Percentiles rank a stretch among this genome's conserved stretches.
Conservation (phyloP, 176 grass and related monocot genomes). For the Bonia amplexicaulis region DNA sequence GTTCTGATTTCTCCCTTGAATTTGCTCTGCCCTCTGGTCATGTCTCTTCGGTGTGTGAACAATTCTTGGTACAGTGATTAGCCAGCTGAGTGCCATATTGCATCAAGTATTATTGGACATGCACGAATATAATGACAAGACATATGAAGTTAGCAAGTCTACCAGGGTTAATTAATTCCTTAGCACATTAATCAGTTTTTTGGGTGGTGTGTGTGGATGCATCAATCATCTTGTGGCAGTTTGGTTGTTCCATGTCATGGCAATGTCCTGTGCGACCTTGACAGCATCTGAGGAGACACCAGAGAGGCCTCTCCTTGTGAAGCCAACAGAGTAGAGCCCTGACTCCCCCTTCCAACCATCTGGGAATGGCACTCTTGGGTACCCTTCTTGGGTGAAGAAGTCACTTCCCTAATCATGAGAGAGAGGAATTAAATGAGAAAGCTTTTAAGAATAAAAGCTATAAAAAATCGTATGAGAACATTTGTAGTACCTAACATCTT, state of each 20-base stretch:
- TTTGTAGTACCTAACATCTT: slow-evolving; percentile 38
- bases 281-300: slow-evolving; percentile 68
- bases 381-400: slow-evolving; percentile 42
- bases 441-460: not conserved
- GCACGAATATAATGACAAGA: not conserved
- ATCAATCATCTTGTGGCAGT: slow-evolving; percentile 26
- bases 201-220: not conserved
- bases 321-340: slow-evolving; percentile 74
- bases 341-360: slow-evolving; percentile 47
- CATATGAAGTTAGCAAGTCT: slow-evolving; percentile 16
- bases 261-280: slow-evolving; percentile 60
- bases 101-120: slow-evolving; percentile 3
- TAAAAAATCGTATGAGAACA: not conserved
- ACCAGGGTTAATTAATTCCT: slow-evolving; percentile 9
- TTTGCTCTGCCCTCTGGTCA: not conserved
- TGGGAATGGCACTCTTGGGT: slow-evolving; percentile 50
- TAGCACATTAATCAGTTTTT: not conserved
- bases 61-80: not conserved
- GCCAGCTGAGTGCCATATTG: not conserved
- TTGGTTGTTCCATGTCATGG: slow-evolving; percentile 58
- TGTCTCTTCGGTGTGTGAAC: not conserved
- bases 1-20: not conserved
- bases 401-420: slow-evolving; percentile 35
- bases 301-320: slow-evolving; percentile 67
- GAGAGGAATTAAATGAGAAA: not conserved